Conservation (phyloP, 148 eudicot species). For the Nepenthes gracilis region DNA sequence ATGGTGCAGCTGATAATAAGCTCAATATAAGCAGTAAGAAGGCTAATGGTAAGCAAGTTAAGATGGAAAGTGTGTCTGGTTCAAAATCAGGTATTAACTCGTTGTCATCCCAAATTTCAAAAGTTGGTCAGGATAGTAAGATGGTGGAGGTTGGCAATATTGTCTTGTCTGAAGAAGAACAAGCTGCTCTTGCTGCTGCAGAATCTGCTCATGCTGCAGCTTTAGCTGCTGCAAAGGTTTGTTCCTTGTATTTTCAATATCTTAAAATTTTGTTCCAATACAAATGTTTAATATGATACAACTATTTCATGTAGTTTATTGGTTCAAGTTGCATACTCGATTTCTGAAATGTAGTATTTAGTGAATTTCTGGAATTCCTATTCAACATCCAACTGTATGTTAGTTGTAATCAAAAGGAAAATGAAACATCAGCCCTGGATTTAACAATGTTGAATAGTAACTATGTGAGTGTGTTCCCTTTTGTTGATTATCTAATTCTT, state of each 20-base stretch:
- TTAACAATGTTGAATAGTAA: too few species aligned
- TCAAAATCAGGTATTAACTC: constrained; percentile 29
- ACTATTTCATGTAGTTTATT: too few species aligned
- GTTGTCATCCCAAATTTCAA: constrained; percentile 36
- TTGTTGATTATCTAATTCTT: too few species aligned
- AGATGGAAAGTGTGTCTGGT: constrained; percentile 25
- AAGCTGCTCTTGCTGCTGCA: constrained; percentile 81
- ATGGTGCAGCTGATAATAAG: constrained; percentile 31
- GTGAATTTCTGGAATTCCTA: too few species aligned
- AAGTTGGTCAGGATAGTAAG: constrained; percentile 24
- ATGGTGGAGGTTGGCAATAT: constrained; percentile 28
- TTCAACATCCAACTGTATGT: too few species aligned
- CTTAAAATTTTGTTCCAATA: constrained; percentile 3
- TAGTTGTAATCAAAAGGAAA: too few species aligned
- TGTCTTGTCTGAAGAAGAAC: constrained; percentile 74
- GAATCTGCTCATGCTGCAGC: constrained; percentile 93
- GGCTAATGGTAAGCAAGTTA: constrained; percentile 33
- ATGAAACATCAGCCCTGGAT: too few species aligned
- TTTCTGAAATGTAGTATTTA: too few species aligned
- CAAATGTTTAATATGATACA: not conserved
- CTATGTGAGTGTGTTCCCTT: too few species aligned
- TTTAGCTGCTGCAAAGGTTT: constrained; percentile 85
- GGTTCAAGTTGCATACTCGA: too few species aligned
- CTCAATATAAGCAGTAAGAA: constrained; percentile 31
- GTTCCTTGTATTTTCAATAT: constrained; percentile 10